These are phyloP conservation scores for Aspergillus aculeatinus DNA, from an alignment of 2,329 filamentous ascomycete species.

Conservation along the genomic window DNA sequence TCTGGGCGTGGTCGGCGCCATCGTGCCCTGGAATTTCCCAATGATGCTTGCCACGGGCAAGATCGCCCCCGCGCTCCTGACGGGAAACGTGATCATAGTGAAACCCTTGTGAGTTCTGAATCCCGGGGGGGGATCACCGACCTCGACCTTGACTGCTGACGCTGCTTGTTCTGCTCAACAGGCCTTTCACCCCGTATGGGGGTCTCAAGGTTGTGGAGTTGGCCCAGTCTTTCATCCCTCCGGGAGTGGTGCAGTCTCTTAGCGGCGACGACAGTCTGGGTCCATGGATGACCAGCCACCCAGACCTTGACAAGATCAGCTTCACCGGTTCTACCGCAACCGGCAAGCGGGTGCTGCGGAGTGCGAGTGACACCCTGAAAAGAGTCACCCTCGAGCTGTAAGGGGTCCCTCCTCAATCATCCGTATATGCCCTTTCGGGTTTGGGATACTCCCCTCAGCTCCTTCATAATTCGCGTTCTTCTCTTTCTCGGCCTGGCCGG, in stretches of 20 bases:
- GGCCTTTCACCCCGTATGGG: constrained; percentile 51
- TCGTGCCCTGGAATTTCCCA: constrained; percentile 59
- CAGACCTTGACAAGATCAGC: constrained; percentile 53
- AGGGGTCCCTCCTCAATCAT: no score
- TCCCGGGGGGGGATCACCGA: no score
- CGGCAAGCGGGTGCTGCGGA: constrained; percentile 48
- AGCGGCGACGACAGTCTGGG: constrained; percentile 54
- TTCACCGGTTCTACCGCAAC: constrained; percentile 57
- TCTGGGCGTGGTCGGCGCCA: constrained; percentile 46
- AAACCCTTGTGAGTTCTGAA: constrained; percentile 41
- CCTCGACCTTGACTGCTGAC: no score
- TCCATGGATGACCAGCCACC: constrained; percentile 51
- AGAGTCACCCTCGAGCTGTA: constrained; percentile 50
- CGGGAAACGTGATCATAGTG: constrained; percentile 54
- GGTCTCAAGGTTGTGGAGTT: constrained; percentile 54
- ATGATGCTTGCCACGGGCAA: constrained; percentile 47
- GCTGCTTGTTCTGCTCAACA: no score
- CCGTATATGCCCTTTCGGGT: no score
- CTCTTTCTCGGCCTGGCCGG: no score
- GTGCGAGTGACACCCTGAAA: constrained; percentile 51
- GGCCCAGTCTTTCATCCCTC: constrained; percentile 48
- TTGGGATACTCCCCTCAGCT: no score
- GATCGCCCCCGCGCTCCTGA: constrained; percentile 48
- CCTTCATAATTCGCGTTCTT: no score
- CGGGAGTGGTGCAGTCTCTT: constrained; percentile 54